These are phyloP conservation scores for Rhododendron molle DNA, from an alignment of 148 eudicot genomes.

Conservation along the genomic window DNA sequence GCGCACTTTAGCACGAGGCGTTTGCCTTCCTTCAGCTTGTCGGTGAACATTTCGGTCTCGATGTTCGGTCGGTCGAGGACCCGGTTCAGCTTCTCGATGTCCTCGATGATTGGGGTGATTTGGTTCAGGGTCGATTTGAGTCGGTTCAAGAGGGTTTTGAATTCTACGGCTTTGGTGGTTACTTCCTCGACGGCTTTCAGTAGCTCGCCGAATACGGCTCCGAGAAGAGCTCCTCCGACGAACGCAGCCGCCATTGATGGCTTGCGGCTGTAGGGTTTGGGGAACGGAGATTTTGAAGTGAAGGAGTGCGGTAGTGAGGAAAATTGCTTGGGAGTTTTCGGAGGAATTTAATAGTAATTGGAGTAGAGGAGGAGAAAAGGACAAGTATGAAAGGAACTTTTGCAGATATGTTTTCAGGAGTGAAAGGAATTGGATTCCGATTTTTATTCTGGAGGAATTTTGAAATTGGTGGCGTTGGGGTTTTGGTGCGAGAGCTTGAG, in stretches of 20 bases:
- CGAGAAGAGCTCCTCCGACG: constrained; percentile 10
- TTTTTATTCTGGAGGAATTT: too few relatives aligned
- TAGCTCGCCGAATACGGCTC: constrained; percentile 6
- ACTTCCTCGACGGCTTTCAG: not conserved
- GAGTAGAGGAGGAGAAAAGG: not conserved
- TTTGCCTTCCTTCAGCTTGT: constrained; percentile 8
- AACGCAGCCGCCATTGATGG: constrained; percentile 1
- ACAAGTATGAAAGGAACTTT: not conserved
- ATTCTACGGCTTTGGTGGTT: not conserved
- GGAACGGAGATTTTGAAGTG: not conserved
- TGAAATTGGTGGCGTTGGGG: not conserved
- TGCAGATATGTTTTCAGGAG: not conserved
- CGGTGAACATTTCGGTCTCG: constrained; percentile 10
- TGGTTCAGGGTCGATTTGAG: not conserved
- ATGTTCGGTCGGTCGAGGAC: constrained; percentile 2
- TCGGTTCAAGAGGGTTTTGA: constrained; percentile 13
- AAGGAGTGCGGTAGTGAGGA: not conserved
- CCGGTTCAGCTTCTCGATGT: constrained; percentile 10
- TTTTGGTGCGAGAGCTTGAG: not conserved
- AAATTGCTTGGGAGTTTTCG: not conserved
- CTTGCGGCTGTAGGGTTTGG: not conserved
- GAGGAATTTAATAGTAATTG: not conserved
- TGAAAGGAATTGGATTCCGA: not conserved
- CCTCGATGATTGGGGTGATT: constrained; percentile 13
- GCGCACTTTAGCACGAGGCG: constrained; percentile 20